Evolutionary conservation across 2,329 filamentous ascomycete genomes (phyloP).

Genomic region (Paraphoma chrysanthemicola): DNA sequence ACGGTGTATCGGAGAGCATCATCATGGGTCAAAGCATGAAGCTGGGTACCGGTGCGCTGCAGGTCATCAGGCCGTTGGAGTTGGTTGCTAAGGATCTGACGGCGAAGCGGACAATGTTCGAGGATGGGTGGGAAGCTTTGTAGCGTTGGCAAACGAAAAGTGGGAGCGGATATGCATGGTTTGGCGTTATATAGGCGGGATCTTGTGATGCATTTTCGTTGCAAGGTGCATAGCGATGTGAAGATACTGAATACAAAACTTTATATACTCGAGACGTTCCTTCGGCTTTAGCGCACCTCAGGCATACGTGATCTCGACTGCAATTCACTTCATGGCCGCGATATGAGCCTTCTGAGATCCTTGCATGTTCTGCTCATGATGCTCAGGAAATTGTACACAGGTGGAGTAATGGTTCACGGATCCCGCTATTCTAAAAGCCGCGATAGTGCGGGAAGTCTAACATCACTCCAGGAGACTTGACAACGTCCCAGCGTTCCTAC

Average conservation of each 20-base stretch:
- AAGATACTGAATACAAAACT: not conserved
- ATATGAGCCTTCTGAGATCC: no score
- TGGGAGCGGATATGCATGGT: not conserved
- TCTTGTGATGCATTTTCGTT: not conserved
- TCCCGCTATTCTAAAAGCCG: no score
- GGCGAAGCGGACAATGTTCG: conserved; percentile 42
- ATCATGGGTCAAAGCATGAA: conserved; percentile 97
- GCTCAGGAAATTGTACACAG: no score
- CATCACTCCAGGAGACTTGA: not conserved
- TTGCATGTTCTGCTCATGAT: no score
- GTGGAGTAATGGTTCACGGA: no score
- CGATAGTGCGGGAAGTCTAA: not conserved
- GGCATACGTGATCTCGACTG: no score
- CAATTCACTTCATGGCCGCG: no score
- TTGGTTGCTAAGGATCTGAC: conserved; percentile 28
- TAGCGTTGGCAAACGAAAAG: conserved; percentile 3
- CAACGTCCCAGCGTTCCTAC: not conserved
- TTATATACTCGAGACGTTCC: no score
- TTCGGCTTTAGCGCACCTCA: no score
- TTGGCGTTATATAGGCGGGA: not conserved
- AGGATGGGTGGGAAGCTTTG: conserved; percentile 45
- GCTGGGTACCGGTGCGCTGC: conserved; percentile 89
- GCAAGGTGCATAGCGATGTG: not conserved
- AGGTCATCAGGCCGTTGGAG: conserved; percentile 78
- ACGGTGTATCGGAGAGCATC: conserved; percentile 95